phyloP scores from a whole-genome alignment of 305 asterid species.

The Solanum hybrid region DNA sequence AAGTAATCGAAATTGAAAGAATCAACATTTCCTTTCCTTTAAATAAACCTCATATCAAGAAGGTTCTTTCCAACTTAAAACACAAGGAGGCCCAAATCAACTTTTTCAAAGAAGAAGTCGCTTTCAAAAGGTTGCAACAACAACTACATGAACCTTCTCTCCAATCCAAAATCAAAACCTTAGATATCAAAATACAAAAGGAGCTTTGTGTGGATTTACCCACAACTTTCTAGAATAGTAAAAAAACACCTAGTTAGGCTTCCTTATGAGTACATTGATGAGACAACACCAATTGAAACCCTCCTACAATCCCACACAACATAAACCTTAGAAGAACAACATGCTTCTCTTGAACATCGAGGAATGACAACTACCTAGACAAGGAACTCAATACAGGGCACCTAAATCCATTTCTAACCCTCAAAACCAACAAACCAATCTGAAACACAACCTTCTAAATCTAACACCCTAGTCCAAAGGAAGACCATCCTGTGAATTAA shows the following conservation, averaged over 20 bases:
- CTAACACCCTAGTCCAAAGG: background rate
- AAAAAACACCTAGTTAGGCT: background rate
- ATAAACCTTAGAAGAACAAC: background rate
- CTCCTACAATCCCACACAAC: background rate
- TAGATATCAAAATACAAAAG: background rate
- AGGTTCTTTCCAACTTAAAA: background rate
- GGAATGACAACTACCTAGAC: background rate
- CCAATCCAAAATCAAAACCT: background rate
- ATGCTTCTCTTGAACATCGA: background rate
- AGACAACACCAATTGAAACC: background rate
- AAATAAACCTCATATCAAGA: background rate
- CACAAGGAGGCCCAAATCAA: background rate
- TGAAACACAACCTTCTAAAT: background rate
- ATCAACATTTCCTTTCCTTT: background rate
- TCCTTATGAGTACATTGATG: background rate
- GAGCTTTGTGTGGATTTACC: background rate
- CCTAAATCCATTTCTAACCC: background rate
- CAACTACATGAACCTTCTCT: background rate
- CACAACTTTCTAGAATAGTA: background rate
- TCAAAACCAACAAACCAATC: background rate
- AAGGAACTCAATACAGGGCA: background rate
- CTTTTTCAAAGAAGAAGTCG: background rate
- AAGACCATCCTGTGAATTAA: background rate
- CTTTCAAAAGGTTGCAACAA: background rate
- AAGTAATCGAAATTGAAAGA: background rate